Evolutionary conservation across 768 basidiomycete species (phyloP), one percentile per base, ranked within the genome.

Genomic region (Ephemerocybe angulata): DNA sequence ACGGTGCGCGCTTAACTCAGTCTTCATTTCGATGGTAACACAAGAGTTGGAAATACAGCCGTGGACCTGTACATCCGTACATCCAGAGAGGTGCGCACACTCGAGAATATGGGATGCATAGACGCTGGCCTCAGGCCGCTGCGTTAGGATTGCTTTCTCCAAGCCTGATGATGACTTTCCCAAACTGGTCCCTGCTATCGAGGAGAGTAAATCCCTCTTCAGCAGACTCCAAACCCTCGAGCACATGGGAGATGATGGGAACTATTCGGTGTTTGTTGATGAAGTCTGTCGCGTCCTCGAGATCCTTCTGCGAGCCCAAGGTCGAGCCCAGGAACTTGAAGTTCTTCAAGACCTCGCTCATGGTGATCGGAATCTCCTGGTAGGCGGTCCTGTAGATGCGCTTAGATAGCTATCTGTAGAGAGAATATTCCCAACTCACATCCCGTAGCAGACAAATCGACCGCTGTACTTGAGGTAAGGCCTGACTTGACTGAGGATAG

Each of bases 261-360:
- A 82, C 72, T 54, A 94, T 85, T 43, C 72, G 75, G 58, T 91
- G 84, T 62, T 84, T 67, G 3, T 73, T 69, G 22, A 93, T 67
- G 69, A 94, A 93, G 12, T 71, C 67, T 1, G 89, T 90, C 21
- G 89, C 90, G 29, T 84, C 82, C 50, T 77, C 66, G 54, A 93
- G 76, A 69, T 93, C 90, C 52, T 81, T 76, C 60, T 77, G 81
- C 7, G 90, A 91, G 17, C 90, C 91, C 90, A 93, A 90, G 24
- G 86, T 90, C 1, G 88, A 88, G 33, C 90, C 90, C 28, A 90
- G 74, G 38, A 94, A 71, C 58, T 84, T 82, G 38, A 87, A 83
- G 61, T 90, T 86, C 61, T 80, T 85, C 58, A 93, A 63, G 22
- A 93, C 86, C 59, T 90, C 82, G 17, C 82, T 79, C 87, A 94